A percentile compares a stretch with the other conserved stretches of the same genome.
phyloP scores from a whole-genome alignment of 31 red algal genomes.

The Endocladia muricata region DNA sequence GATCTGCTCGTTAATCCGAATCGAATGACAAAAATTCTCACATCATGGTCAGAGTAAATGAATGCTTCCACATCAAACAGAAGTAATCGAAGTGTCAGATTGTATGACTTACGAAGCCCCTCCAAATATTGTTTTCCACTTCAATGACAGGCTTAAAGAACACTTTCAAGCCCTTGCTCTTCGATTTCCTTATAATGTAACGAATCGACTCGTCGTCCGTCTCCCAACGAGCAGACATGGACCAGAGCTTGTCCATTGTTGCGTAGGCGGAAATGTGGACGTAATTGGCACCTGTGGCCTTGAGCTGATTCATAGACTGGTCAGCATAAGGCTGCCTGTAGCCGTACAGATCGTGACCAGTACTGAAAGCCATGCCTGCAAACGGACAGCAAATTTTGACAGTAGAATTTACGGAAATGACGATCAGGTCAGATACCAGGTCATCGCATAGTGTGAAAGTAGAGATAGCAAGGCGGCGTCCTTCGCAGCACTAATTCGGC shows the following conservation, averaged over 20 bases:
- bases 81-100: neutral
- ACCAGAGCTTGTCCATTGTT: constrained; percentile 15
- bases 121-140: constrained; percentile 21
- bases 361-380: constrained; percentile 51
- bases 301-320: constrained; percentile 8
- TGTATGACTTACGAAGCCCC: constrained; percentile 8
- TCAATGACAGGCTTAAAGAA: constrained; percentile 48
- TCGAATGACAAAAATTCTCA: neutral
- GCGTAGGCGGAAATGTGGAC: constrained; percentile 40
- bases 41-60: neutral
- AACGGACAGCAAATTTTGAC: too few relatives aligned
- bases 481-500: too few relatives aligned
- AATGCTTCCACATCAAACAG: neutral
- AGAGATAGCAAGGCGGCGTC: too few relatives aligned
- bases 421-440: too few relatives aligned
- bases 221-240: neutral
- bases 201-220: constrained; percentile 48
- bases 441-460: too few relatives aligned
- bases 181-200: constrained; percentile 39
- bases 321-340: constrained; percentile 43
- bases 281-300: constrained; percentile 40
- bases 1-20: neutral
- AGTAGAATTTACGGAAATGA: too few relatives aligned
- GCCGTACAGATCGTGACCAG: constrained; percentile 40
- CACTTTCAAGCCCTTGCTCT: constrained; percentile 12